Evolutionary conservation across 805 yeast species (phyloP).

Genomic region (Zygoascus biomembranicola): DNA sequence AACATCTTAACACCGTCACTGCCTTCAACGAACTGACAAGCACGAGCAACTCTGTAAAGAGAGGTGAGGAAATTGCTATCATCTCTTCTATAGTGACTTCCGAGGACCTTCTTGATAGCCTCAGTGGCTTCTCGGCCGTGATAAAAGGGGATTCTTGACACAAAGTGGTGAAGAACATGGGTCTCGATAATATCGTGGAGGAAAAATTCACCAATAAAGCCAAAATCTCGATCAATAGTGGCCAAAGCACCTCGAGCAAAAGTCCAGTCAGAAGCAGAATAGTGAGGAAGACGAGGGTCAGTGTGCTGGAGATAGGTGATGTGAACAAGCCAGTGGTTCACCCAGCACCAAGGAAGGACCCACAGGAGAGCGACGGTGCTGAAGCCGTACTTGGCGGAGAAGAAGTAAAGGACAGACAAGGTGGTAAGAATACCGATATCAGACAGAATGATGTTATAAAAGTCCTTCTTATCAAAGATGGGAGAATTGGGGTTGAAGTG

Average conservation of each 20-base stretch:
- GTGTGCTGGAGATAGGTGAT: slow-evolving; percentile 82
- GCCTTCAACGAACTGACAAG: slow-evolving; percentile 68
- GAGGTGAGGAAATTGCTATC: slow-evolving; percentile 67
- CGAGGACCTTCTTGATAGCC: slow-evolving; percentile 78
- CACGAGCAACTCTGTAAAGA: slow-evolving; percentile 49
- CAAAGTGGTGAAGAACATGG: slow-evolving; percentile 80
- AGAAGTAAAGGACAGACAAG: slow-evolving; percentile 44
- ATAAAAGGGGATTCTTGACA: slow-evolving; percentile 79
- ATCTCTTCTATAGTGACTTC: slow-evolving; percentile 59
- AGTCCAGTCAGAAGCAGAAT: slow-evolving; percentile 67
- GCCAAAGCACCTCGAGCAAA: slow-evolving; percentile 82
- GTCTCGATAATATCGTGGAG: slow-evolving; percentile 90
- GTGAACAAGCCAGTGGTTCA: slow-evolving; percentile 86
- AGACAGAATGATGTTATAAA: slow-evolving; percentile 59
- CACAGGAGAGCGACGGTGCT: slow-evolving; percentile 60
- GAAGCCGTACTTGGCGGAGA: slow-evolving; percentile 55
- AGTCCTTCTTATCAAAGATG: slow-evolving; percentile 64
- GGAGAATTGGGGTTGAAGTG: slow-evolving; percentile 73
- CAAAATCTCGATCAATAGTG: slow-evolving; percentile 77
- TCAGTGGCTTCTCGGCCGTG: slow-evolving; percentile 66
- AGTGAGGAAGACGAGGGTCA: slow-evolving; percentile 72
- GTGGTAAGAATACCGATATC: slow-evolving; percentile 63
- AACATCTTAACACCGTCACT: slow-evolving; percentile 62
- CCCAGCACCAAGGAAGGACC: slow-evolving; percentile 68
- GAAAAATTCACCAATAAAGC: slow-evolving; percentile 66